Evolutionary conservation across 495 filamentous ascomycete genomes (phyloP).

Genomic region (Annulohypoxylon stygium): DNA sequence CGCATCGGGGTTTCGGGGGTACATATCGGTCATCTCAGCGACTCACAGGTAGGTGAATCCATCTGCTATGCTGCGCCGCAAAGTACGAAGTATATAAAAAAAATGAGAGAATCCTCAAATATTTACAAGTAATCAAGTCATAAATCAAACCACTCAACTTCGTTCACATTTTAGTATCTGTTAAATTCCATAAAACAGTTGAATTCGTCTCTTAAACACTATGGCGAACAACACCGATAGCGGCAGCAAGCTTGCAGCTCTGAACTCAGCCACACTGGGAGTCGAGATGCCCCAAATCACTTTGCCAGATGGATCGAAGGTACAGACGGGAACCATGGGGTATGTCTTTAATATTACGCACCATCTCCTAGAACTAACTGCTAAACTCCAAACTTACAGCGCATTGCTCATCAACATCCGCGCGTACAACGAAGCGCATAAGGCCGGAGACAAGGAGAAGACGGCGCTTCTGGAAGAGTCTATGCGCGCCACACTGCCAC

Average conservation of each 20-base stretch:
- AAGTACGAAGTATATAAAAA: neutral
- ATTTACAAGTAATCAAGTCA: neutral
- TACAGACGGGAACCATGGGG: slow-evolving; percentile 50
- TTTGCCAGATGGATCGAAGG: slow-evolving; percentile 45
- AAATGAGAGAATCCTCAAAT: neutral
- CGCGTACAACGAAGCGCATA: slow-evolving; percentile 44
- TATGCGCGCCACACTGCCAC: slow-evolving; percentile 40
- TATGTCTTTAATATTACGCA: neutral
- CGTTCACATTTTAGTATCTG: neutral
- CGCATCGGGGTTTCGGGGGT: slow-evolving; percentile 16
- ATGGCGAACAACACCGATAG: slow-evolving; percentile 21
- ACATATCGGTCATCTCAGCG: slow-evolving; percentile 1
- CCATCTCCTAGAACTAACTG: neutral
- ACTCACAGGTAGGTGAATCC: neutral
- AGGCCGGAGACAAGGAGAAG: slow-evolving; percentile 35
- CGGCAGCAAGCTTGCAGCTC: slow-evolving; percentile 32
- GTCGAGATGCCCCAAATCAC: slow-evolving; percentile 45
- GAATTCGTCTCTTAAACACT: neutral
- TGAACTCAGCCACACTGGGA: slow-evolving; percentile 43
- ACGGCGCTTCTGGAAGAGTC: slow-evolving; percentile 25
- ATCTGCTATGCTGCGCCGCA: too few species aligned
- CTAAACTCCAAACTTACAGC: slow-evolving; percentile 17
- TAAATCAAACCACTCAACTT: neutral
- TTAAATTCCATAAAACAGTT: neutral
- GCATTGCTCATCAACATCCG: slow-evolving; percentile 48